Evolutionary conservation across 2,329 filamentous ascomycete species (phyloP).

Genomic region (Monilinia polystroma): DNA sequence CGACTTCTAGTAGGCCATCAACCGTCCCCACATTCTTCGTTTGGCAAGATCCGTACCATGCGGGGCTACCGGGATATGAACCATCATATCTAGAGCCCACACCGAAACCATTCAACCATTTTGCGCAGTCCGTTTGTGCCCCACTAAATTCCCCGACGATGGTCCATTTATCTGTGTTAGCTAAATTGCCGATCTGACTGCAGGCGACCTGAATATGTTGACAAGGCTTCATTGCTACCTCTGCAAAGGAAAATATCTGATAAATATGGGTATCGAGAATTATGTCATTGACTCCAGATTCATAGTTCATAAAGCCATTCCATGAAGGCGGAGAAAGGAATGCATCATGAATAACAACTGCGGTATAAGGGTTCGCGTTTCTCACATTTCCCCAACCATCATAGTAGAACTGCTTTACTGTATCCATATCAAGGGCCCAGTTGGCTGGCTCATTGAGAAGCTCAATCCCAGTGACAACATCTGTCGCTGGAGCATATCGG

Average conservation of each 20-base stretch:
- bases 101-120: slow-evolving; percentile 56
- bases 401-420: slow-evolving; percentile 46
- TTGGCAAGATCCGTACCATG: slow-evolving; percentile 42
- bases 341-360: slow-evolving; percentile 59
- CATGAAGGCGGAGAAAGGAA: slow-evolving; percentile 54
- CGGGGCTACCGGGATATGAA: slow-evolving; percentile 40
- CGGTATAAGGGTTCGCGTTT: slow-evolving; percentile 46
- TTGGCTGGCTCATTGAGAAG: slow-evolving; percentile 45
- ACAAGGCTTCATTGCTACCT: slow-evolving; percentile 42
- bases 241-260: slow-evolving; percentile 44
- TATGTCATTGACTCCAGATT: slow-evolving; percentile 42
- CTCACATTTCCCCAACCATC: slow-evolving; percentile 52
- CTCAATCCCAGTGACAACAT: slow-evolving; percentile 46
- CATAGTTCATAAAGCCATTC: slow-evolving; percentile 58
- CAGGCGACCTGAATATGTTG: slow-evolving; percentile 47
- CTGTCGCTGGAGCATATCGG: slow-evolving; percentile 44
- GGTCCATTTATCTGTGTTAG: slow-evolving; percentile 39
- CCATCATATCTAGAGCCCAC: slow-evolving; percentile 56
- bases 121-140: slow-evolving; percentile 46
- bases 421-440: slow-evolving; percentile 41
- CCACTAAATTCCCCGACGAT: slow-evolving; percentile 48
- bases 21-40: slow-evolving; percentile 50
- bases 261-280: slow-evolving; percentile 48
- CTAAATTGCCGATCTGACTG: slow-evolving; percentile 39
- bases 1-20: slow-evolving; percentile 40